Evolutionary conservation across 2,329 filamentous ascomycete species (phyloP).

Genomic region (Aspergillus fischeri): DNA sequence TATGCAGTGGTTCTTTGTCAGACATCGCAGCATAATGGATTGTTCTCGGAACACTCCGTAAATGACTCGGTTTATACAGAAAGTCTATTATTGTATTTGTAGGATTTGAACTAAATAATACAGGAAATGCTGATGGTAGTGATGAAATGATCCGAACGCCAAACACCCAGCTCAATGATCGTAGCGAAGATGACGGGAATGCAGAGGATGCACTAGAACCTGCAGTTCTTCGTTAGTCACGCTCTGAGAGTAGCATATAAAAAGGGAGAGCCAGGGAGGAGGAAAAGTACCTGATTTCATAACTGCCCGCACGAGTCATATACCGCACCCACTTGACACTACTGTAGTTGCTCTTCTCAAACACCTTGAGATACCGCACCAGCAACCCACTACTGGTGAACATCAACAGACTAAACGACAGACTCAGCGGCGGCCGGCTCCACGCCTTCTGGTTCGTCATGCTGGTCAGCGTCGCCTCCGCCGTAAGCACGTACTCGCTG

Average conservation of each 20-base stretch:
- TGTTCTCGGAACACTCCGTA: background rate
- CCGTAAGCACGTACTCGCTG: constrained; percentile 90
- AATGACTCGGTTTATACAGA: background rate
- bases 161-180: constrained; percentile 21
- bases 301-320: constrained; percentile 96
- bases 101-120: background rate
- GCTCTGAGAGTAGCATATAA: constrained; percentile 5
- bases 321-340: constrained; percentile 99
- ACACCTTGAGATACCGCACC: constrained; percentile 94
- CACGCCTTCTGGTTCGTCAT: constrained; percentile 99
- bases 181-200: constrained; percentile 3
- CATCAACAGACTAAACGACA: constrained; percentile 94
- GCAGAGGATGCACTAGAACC: constrained; percentile 14
- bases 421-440: constrained; percentile 85
- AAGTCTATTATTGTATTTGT: background rate
- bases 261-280: background rate
- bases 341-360: constrained; percentile 98
- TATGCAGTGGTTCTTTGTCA: background rate
- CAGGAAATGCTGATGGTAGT: background rate
- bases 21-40: background rate
- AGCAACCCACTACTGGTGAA: constrained; percentile 92
- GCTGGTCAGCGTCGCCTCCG: constrained; percentile 85
- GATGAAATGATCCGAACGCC: constrained; percentile 16
- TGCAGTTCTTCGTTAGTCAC: constrained; percentile 1
- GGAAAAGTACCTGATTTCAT: constrained; percentile 74